Conservation (phyloP, 306 rosid species). For the Medicago lupulina region DNA sequence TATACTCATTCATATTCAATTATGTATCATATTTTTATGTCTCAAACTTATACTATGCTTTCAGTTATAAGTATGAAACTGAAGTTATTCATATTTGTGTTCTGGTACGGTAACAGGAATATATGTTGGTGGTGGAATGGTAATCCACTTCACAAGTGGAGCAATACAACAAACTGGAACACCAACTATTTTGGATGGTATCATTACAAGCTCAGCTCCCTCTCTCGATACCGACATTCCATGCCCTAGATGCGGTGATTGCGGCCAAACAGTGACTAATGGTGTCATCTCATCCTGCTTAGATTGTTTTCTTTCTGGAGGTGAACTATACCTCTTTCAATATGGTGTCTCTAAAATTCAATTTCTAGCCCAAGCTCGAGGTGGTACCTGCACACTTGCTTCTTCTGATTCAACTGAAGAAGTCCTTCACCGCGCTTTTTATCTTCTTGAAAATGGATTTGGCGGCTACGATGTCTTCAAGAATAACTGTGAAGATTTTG, state of each 20-base stretch:
- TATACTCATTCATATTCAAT: not conserved
- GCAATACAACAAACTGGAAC: slow-evolving; percentile 56
- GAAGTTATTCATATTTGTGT: slow-evolving; percentile 29
- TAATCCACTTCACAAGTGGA: slow-evolving; percentile 72
- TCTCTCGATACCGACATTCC: not conserved
- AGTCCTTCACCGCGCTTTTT: slow-evolving; percentile 21
- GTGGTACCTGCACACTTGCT: slow-evolving; percentile 82
- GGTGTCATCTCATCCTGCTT: slow-evolving; percentile 48
- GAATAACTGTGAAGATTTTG: slow-evolving; percentile 85
- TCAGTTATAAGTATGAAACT: slow-evolving; percentile 24
- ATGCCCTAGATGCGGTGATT: slow-evolving; percentile 2
- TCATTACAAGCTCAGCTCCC: slow-evolving; percentile 51
- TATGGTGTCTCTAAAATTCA: slow-evolving; percentile 52
- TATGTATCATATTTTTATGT: not conserved
- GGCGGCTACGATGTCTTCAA: slow-evolving; percentile 61
- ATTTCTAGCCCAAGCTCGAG: slow-evolving; percentile 69
- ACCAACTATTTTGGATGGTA: slow-evolving; percentile 49
- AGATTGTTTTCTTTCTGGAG: slow-evolving; percentile 65
- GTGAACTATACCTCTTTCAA: slow-evolving; percentile 63
- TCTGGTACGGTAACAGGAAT: slow-evolving; percentile 56
- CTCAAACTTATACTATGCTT: not conserved
- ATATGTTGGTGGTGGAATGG: slow-evolving; percentile 65
- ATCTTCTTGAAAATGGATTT: slow-evolving; percentile 72
- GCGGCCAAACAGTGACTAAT: not conserved
- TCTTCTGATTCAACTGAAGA: slow-evolving; percentile 48